Base-by-base conservation (phyloP, 768 basidiomycete species). In the Russula sp. region DNA sequence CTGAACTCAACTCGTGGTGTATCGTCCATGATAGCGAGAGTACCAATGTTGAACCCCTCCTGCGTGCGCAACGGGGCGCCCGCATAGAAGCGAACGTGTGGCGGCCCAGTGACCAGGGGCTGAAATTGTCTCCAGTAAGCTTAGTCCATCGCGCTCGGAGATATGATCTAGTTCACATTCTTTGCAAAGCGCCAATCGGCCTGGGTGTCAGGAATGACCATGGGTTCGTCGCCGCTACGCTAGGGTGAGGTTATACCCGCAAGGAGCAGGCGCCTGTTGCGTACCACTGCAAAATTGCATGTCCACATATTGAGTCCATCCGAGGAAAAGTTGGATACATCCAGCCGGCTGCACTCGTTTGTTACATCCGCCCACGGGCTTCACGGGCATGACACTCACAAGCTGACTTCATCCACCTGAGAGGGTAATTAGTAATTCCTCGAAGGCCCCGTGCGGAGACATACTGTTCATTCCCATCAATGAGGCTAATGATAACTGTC, bases 41-140 rank as follows among this genome's bases (percentile, higher is more conserved):
- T 87, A 74, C 92, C 94, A 62, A 97, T 86, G 70, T 96, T 97
- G 75, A 80, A 90, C 5, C 94, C 94, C 62, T 97, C 94, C 58
- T 87, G 82, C 2, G 95, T 97, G 52, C 92, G 82, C 50, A 98
- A 72, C 5, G 94, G 94, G 30, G 92, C 92, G 18, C 92, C 94
- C 3, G 94, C 95, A 72, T 94, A 96, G 74, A 98, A 98, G 22
- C 92, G 82, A 34, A 93, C 80, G 63, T 84, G 73, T 6, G 92
- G 90, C 32, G 78, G 69, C 5, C 84, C 87, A 1, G 74, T 77
- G 44, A 92, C 90, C 59, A 88, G 77, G 0, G 92, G 92, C 90
- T 94, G 26, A 30, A 64, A n/a, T 42, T 13, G 64, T 9, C 57
- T 44, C 57, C 44, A 50, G 9, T 44, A 63, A 20, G 22, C 13